Evolutionary conservation across 2,329 filamentous ascomycete genomes (phyloP).

Genomic region (Xylogone sp.): DNA sequence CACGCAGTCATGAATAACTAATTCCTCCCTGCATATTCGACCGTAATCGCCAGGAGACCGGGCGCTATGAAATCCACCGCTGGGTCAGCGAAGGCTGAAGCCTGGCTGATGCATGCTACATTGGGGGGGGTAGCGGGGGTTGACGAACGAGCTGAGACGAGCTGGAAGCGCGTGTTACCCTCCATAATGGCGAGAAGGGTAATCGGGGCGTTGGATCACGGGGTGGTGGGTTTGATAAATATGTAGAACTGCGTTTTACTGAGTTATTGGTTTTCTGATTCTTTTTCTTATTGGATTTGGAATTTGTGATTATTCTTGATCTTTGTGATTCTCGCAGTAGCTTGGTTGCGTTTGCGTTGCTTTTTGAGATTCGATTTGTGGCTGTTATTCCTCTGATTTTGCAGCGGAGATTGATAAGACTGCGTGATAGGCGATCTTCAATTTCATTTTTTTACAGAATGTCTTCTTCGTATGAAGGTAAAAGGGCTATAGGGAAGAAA

Average conservation of each 20-base stretch:
- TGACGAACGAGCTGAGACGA: neutral
- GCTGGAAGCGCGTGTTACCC: neutral
- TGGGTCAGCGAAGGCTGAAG: neutral
- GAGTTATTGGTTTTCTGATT: too few species aligned
- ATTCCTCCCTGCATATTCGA: neutral
- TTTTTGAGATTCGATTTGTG: too few species aligned
- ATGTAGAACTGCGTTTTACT: too few species aligned
- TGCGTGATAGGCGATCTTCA: neutral
- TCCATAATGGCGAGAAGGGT: too few species aligned
- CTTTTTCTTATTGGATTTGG: too few species aligned
- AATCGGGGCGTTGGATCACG: too few species aligned
- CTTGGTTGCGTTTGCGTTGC: too few species aligned
- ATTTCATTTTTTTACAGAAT: neutral
- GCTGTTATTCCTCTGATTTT: too few species aligned
- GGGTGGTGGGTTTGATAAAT: too few species aligned
- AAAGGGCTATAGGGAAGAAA: slow-evolving; percentile 12
- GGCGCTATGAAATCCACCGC: neutral
- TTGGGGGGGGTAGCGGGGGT: neutral
- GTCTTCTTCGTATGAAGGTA: neutral
- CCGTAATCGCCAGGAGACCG: neutral
- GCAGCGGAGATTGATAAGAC: too few species aligned
- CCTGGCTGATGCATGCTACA: neutral
- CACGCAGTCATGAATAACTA: neutral
- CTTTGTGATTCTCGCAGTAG: too few species aligned
- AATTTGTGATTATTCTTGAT: too few species aligned